These are phyloP conservation scores for Phytophthora melonis DNA, from an alignment of 352 stramenopile genomes.

Conservation along the genomic window DNA sequence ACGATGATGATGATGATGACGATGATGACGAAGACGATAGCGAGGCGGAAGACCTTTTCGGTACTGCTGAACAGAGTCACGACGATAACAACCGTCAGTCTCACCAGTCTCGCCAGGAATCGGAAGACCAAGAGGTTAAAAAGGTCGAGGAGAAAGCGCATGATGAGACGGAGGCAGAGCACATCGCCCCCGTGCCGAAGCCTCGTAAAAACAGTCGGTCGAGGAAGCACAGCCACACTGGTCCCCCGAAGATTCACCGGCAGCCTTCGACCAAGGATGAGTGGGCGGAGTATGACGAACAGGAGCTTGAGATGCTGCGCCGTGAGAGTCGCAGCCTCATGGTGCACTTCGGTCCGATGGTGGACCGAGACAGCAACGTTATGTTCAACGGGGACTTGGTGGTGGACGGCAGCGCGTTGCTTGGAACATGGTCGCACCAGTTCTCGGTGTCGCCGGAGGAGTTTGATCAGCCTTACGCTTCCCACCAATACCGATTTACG, in stretches of 20 bases:
- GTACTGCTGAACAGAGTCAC: conserved; percentile 15
- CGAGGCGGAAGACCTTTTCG: conserved; percentile 46
- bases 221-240: conserved; percentile 21
- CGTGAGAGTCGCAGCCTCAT: conserved; percentile 69
- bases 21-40: conserved; percentile 56
- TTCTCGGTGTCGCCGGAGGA: conserved; percentile 51
- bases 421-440: conserved; percentile 77
- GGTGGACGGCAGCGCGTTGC: conserved; percentile 61
- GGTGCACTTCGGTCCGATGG: conserved; percentile 70
- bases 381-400: conserved; percentile 70
- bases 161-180: conserved; percentile 3
- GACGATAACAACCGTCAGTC: neutral
- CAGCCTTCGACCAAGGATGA: conserved; percentile 61
- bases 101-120: conserved; percentile 6
- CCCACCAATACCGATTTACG: conserved; percentile 54
- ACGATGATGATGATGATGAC: conserved; percentile 49
- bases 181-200: conserved; percentile 18
- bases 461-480: conserved; percentile 46
- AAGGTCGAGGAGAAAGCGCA: conserved; percentile 21
- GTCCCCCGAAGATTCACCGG: conserved; percentile 17
- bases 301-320: conserved; percentile 70
- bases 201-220: conserved; percentile 23
- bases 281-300: conserved; percentile 71
- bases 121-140: conserved; percentile 1
- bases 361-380: conserved; percentile 72